Evolutionary conservation across 768 basidiomycete genomes (phyloP), one percentile per base, ranked within the genome.

Genomic region (Tremella yokohamensis): DNA sequence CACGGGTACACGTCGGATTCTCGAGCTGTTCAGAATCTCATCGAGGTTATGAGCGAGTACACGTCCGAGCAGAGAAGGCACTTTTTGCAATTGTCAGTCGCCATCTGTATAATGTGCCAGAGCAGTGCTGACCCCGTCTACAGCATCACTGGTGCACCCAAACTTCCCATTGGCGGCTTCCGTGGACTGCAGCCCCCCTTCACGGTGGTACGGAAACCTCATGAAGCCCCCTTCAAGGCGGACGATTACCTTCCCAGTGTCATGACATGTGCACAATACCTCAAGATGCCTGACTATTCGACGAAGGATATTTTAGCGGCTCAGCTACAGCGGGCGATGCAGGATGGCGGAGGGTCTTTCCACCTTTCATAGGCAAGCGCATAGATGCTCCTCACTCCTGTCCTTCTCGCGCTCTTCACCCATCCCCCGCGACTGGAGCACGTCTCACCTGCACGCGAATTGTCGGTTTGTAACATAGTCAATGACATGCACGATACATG

Each of bases 1-100:
- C 96, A 99, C 73, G 96, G 96, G 8, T 99, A 93, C 81, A 92
- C 94, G 69, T 85, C 87, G 12, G 94, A 98, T 72, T 93, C 90
- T 71, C 85, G 87, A 38, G 85, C 91, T 0, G 93, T 99, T 59
- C 85, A 87, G 45, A 85, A 90, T 69, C 82, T 99, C 55, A 77
- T 97, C 22, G 89, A 88, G 53, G 83, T 90, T 62, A 89, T 99
- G 85, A 81, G 88, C 1, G 83, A 84, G 54, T 96, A 87, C 67
- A 87, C 92, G 69, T 76, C 73, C 15, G 75, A 83, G 1, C 83
- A 83, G 16, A 85, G 93, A 29, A 86, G 96, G 62, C 87, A 88
- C 53, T 96, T 87, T 78, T 79, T 99, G 29, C 93, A 97, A 74
- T 99, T 98, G 75, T 76, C 47, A 68, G 74, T 68, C 42, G 42